These are phyloP conservation scores for Lipomyces mesembrius DNA, from an alignment of 805 yeast species.

Conservation along the genomic window DNA sequence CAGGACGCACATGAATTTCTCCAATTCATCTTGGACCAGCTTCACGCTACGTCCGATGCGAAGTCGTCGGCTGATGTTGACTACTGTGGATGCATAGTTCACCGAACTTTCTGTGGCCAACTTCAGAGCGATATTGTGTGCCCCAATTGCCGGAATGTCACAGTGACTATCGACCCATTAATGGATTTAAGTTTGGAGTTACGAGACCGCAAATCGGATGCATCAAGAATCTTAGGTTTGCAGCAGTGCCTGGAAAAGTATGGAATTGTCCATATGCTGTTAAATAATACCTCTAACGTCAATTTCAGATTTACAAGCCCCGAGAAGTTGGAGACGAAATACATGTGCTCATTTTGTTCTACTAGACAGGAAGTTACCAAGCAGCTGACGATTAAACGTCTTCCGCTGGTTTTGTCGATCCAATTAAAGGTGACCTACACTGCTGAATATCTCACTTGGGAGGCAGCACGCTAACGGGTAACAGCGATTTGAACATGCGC, in stretches of 20 bases:
- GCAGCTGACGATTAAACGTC: slow-evolving; percentile 65
- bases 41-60: slow-evolving; percentile 54
- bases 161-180: slow-evolving; percentile 83
- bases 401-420: slow-evolving; percentile 79
- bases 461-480: neutral
- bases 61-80: slow-evolving; percentile 13
- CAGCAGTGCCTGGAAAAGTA: slow-evolving; percentile 41
- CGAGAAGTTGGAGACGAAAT: slow-evolving; percentile 76
- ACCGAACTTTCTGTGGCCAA: slow-evolving; percentile 80
- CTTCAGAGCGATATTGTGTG: slow-evolving; percentile 81
- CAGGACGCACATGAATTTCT: slow-evolving; percentile 99
- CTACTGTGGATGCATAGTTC: slow-evolving; percentile 77
- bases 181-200: slow-evolving; percentile 73
- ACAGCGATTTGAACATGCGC: slow-evolving; percentile 61
- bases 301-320: slow-evolving; percentile 67
- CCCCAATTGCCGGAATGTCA: slow-evolving; percentile 63
- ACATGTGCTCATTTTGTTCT: slow-evolving; percentile 70
- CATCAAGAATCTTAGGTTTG: slow-evolving; percentile 37
- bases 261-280: neutral
- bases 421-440: slow-evolving; percentile 62
- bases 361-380: slow-evolving; percentile 69
- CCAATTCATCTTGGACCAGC: slow-evolving; percentile 85
- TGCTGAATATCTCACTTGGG: neutral
- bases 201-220: slow-evolving; percentile 25
- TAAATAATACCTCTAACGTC: neutral